These are phyloP conservation scores for Tolypocladium paradoxum DNA, from an alignment of 2,329 filamentous ascomycete genomes.

Conservation along the genomic window DNA sequence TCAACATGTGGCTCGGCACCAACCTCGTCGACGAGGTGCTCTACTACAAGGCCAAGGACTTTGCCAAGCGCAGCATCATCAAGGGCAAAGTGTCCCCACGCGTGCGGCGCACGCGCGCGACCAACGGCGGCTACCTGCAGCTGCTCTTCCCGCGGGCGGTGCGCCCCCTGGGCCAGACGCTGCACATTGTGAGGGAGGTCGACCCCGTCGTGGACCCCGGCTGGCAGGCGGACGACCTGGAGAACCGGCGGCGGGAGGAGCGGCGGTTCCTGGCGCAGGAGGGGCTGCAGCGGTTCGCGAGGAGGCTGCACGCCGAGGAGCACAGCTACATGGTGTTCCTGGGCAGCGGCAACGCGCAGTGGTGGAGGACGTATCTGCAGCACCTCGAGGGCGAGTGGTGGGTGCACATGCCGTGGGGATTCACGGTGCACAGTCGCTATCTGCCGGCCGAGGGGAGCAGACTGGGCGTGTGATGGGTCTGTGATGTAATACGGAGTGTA, in stretches of 20 bases:
- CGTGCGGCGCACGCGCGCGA: conserved; percentile 11
- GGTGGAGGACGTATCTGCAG: conserved; percentile 14
- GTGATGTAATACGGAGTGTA: background rate
- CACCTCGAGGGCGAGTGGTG: conserved; percentile 16
- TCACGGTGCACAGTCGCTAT: conserved; percentile 10
- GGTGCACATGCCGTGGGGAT: conserved; percentile 15
- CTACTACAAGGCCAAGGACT: conserved; percentile 18
- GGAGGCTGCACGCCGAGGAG: conserved; percentile 9
- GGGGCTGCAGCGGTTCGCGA: conserved; percentile 11
- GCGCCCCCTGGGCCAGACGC: conserved; percentile 11
- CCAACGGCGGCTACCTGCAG: conserved; percentile 9
- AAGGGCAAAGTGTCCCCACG: conserved; percentile 7
- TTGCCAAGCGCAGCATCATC: conserved; percentile 9
- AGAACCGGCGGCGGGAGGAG: conserved; percentile 12
- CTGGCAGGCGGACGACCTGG: conserved; percentile 11
- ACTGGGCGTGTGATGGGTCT: background rate
- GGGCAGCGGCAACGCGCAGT: conserved; percentile 15
- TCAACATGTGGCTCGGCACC: conserved; percentile 17
- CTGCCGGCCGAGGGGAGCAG: background rate
- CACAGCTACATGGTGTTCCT: conserved; percentile 15
- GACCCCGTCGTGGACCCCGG: conserved; percentile 16
- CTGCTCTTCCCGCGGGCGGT: conserved; percentile 11
- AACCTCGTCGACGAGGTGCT: conserved; percentile 17
- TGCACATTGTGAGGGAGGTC: conserved; percentile 16
- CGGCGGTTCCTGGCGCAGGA: conserved; percentile 9